phyloP scores from a whole-genome alignment of 495 filamentous ascomycete genomes.

The Aspergillus ostianus region DNA sequence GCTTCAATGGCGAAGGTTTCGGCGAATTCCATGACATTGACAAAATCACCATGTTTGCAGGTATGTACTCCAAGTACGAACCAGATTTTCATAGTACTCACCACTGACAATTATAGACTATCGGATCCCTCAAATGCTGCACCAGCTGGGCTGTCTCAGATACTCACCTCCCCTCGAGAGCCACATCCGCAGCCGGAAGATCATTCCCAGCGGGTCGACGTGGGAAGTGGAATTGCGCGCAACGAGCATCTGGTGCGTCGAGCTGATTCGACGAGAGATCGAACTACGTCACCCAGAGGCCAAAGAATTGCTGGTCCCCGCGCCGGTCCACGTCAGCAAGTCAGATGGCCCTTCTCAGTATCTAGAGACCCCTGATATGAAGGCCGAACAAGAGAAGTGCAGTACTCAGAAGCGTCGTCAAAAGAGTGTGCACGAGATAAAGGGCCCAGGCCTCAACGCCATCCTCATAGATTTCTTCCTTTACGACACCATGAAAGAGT shows the following conservation, averaged over 20 bases:
- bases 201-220: constrained; percentile 65
- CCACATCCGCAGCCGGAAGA: constrained; percentile 59
- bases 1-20: constrained; percentile 76
- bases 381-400: constrained; percentile 11
- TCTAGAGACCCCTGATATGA: background rate
- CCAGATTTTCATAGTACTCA: background rate
- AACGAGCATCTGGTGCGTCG: constrained; percentile 90
- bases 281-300: constrained; percentile 64
- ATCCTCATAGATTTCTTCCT: constrained; percentile 95
- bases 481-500: constrained; percentile 87
- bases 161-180: constrained; percentile 78
- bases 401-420: constrained; percentile 14
- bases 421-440: constrained; percentile 20
- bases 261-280: constrained; percentile 86
- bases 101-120: constrained; percentile 61
- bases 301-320: constrained; percentile 16
- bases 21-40: constrained; percentile 90
- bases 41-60: constrained; percentile 95
- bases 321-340: constrained; percentile 4
- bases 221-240: constrained; percentile 91
- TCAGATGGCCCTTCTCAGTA: background rate
- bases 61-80: constrained; percentile 28
- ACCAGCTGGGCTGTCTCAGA: constrained; percentile 74
- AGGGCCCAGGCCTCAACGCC: constrained; percentile 63
- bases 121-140: constrained; percentile 89